A percentile compares a stretch with the other conserved stretches of the same genome.
Evolutionary conservation across 2,329 filamentous ascomycete genomes (phyloP).

Genomic region (Hypoxylon sp.): DNA sequence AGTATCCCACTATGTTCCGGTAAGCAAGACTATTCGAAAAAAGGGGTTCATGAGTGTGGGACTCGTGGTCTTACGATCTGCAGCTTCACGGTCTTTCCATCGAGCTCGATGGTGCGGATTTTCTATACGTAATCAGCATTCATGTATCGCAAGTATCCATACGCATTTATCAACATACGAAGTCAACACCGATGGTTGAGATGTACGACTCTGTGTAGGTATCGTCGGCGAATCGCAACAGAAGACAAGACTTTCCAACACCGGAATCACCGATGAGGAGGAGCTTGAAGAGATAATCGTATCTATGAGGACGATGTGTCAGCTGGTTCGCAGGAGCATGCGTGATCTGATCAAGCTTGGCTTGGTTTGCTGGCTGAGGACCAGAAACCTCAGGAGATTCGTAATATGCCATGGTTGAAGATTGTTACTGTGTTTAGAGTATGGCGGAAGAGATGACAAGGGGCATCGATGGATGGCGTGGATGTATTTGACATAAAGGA

Average conservation of each 20-base stretch:
- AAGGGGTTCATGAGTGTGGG: background rate
- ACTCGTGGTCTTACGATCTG: conserved; percentile 83
- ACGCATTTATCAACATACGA: conserved; percentile 75
- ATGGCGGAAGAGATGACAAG: conserved; percentile 7
- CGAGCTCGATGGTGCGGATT: conserved; percentile 99
- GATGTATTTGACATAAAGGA: conserved; percentile 29
- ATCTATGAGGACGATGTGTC: conserved; percentile 72
- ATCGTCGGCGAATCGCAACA: conserved; percentile 97
- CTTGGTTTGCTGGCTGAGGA: conserved; percentile 45
- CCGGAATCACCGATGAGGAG: conserved; percentile 99
- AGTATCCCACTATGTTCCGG: conserved; percentile 87
- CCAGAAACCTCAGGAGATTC: conserved; percentile 17
- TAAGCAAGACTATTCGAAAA: conserved; percentile 48
- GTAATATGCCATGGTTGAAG: conserved; percentile 29
- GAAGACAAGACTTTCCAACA: conserved; percentile 99
- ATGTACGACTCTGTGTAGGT: conserved; percentile 99
- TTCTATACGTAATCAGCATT: conserved; percentile 73
- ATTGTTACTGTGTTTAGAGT: conserved; percentile 30
- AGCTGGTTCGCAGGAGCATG: conserved; percentile 42
- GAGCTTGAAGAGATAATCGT: conserved; percentile 99
- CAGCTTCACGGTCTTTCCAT: conserved; percentile 99
- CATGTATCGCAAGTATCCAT: conserved; percentile 7
- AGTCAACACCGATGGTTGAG: conserved; percentile 99
- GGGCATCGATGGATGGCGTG: conserved; percentile 20
- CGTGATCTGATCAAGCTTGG: conserved; percentile 46